A percentile compares a stretch with the other conserved stretches of the same genome.
Evolutionary conservation across 768 basidiomycete species (phyloP).

Genomic region (Kwoniella europaea): DNA sequence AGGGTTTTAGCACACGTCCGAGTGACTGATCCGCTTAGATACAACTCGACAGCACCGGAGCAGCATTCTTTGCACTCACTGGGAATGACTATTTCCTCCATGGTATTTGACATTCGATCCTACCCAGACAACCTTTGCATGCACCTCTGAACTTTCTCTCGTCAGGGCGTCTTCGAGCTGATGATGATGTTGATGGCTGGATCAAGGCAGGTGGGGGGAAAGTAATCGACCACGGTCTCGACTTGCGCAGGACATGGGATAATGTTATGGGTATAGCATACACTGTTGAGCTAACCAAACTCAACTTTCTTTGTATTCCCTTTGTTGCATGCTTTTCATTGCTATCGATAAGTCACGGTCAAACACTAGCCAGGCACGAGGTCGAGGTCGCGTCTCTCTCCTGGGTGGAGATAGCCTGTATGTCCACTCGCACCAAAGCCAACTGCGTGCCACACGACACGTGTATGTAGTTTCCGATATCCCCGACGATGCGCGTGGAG

Average conservation of each 20-base stretch:
- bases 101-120: background rate
- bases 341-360: background rate
- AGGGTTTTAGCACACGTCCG: too few relatives aligned
- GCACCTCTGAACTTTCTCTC: too few relatives aligned
- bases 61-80: conserved; percentile 1
- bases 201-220: too few relatives aligned
- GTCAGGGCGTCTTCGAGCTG: background rate
- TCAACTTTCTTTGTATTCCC: background rate
- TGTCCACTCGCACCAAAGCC: background rate
- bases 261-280: too few relatives aligned
- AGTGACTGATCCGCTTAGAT: too few relatives aligned
- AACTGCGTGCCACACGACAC: conserved; percentile 18
- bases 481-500: background rate
- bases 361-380: background rate
- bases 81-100: conserved; percentile 30
- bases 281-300: background rate
- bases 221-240: too few relatives aligned
- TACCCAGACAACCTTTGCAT: background rate
- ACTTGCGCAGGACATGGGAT: too few relatives aligned
- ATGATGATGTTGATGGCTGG: too few relatives aligned
- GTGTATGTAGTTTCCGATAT: conserved; percentile 4
- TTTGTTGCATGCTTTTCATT: background rate
- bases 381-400: background rate
- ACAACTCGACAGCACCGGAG: too few relatives aligned
- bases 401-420: background rate